Evolutionary conservation across 73 alveolate genomes (phyloP).

Genomic region (Paramecium biaurelia): DNA sequence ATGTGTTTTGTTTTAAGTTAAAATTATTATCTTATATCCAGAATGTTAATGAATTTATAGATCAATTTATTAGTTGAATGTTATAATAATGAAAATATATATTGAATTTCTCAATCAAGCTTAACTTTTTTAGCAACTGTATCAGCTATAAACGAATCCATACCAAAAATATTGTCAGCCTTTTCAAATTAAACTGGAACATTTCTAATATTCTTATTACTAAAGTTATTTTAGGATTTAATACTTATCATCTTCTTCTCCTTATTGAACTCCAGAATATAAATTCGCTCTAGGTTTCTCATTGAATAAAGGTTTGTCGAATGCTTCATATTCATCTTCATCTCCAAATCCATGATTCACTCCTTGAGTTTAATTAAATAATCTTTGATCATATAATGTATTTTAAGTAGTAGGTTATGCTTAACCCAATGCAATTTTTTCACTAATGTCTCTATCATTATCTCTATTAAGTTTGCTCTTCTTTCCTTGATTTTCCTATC

Average conservation of each 20-base stretch:
- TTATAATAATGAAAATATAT: neutral
- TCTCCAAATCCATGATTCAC: constrained; percentile 43
- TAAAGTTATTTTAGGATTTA: neutral
- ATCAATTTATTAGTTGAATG: no score
- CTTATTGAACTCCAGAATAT: neutral
- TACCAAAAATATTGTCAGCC: neutral
- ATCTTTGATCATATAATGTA: constrained; percentile 3
- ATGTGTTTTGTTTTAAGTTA: no score
- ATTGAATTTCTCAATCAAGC: neutral
- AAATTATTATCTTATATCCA: no score
- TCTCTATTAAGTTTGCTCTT: constrained; percentile 84
- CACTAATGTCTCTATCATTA: constrained; percentile 97
- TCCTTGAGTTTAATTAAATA: neutral
- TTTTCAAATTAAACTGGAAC: neutral
- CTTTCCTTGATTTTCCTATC: constrained; percentile 86
- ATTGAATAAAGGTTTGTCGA: constrained; percentile 20
- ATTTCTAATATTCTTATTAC: neutral
- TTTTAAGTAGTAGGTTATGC: constrained; percentile 66
- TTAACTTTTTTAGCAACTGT: neutral
- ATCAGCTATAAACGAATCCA: constrained; percentile 2
- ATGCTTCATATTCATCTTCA: constrained; percentile 47
- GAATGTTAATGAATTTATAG: no score
- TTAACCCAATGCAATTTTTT: constrained; percentile 95
- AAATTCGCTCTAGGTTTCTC: neutral
- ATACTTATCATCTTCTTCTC: constrained; percentile 24